Evolutionary conservation across 23 red algal genomes (phyloP).

Genomic region (Agarophyton chilense): DNA sequence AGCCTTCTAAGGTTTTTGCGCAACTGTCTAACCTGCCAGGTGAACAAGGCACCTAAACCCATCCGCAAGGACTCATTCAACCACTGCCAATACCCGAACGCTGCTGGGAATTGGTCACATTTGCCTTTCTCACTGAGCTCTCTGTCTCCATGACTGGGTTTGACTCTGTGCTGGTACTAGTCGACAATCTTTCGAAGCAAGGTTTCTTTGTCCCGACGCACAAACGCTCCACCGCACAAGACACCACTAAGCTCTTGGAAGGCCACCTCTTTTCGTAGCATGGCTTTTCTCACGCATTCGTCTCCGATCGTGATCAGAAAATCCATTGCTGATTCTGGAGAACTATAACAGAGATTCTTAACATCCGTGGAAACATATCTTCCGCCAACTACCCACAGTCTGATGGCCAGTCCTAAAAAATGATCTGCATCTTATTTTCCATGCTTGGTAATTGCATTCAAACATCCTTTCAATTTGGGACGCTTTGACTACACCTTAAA

Average conservation of each 20-base stretch:
- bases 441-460: not conserved
- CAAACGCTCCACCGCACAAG: not conserved
- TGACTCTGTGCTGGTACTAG: not conserved
- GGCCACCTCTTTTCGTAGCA: not conserved
- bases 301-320: not conserved
- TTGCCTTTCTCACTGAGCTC: conserved; percentile 29
- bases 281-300: not conserved
- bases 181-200: not conserved
- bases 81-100: not conserved
- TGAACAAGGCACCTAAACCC: not conserved
- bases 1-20: not conserved
- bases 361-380: not conserved
- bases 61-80: not conserved
- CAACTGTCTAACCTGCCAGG: not conserved
- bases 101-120: conserved; percentile 15
- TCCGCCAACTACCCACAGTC: too few relatives aligned
- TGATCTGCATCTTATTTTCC: not conserved
- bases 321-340: not conserved
- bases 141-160: not conserved
- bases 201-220: not conserved
- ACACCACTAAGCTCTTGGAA: not conserved
- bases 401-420: not conserved
- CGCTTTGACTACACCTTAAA: not conserved
- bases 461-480: not conserved
- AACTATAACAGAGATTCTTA: not conserved